Evolutionary conservation across 2,329 filamentous ascomycete genomes (phyloP).

Genomic region (Neocucurbitaria cava): DNA sequence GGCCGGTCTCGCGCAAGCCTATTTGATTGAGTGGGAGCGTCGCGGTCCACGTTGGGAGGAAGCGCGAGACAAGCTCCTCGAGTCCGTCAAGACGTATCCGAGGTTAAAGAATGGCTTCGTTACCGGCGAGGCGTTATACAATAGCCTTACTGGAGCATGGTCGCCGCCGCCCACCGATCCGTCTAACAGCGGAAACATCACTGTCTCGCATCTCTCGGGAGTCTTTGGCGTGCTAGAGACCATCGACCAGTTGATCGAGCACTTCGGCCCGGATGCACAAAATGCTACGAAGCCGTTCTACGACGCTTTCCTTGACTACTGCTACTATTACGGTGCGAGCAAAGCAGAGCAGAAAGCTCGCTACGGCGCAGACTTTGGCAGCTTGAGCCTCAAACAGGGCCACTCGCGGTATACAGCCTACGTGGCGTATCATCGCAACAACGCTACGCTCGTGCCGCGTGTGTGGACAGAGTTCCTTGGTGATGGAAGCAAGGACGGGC

Average conservation of each 20-base stretch:
- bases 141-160: constrained; percentile 58
- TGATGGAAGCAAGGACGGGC: constrained; percentile 43
- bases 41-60: constrained; percentile 62
- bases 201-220: constrained; percentile 63
- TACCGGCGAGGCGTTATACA: constrained; percentile 62
- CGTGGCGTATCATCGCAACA: constrained; percentile 53
- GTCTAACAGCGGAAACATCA: constrained; percentile 59
- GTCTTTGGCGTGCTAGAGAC: constrained; percentile 68
- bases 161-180: constrained; percentile 61
- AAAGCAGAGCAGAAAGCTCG: constrained; percentile 59
- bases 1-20: constrained; percentile 63
- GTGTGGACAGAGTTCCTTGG: constrained; percentile 64
- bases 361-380: constrained; percentile 60
- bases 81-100: constrained; percentile 60
- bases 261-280: constrained; percentile 47
- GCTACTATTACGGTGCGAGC: constrained; percentile 62
- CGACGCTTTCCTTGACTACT: constrained; percentile 66
- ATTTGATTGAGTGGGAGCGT: constrained; percentile 68
- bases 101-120: constrained; percentile 65
- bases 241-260: constrained; percentile 62
- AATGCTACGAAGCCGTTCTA: constrained; percentile 59
- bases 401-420: constrained; percentile 67
- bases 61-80: constrained; percentile 58
- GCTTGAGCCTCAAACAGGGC: constrained; percentile 59
- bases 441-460: constrained; percentile 57